Base-by-base conservation (phyloP, 345 rosid species). In the Linum trigynum region DNA sequence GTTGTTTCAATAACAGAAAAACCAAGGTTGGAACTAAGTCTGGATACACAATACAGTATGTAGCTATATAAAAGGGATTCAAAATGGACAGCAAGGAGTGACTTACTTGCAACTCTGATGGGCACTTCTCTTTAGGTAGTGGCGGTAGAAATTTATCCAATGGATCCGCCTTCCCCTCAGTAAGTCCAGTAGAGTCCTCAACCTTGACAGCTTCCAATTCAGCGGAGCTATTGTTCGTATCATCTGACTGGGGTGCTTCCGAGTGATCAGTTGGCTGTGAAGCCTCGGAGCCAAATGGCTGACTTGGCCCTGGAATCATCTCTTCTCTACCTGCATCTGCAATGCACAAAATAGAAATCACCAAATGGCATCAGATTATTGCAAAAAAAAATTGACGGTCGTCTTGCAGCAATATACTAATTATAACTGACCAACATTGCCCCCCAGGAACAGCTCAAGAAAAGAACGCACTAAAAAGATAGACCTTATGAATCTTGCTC, bases 31-130 rank as follows among this genome's bases (percentile, higher is more conserved):
- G 39, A 14, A 68, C 7, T 36, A 4, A 59, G 15, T 23, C 15
- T 23, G 15, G 4, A 23, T 3, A 59, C 9, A 8, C 39, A 58
- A n/a, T 3, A 23, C 37, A 3, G 36, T 58, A 16, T 7, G 11
- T 37, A 23, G 37, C 4, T n/a, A 58, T 23, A 7, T 2, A 15
- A 38, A 62, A 14, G 43, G 51, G 17, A 62, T 41, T 39, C n/a
- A 38, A 15, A 40, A 10, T 6, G 35, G 14, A 39, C 40, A 62
- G 7, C 40, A 7, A 39, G 15, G 39, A 48, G 61, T 51, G 50
- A 72, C 87, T 80, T 76, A 91, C 99, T 77, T 88, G 97, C 39
- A 91, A 78, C 70, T 91, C 96, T 74, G 80, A 86, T 0, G 97
- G 84, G 81, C 92, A 90, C 74, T 75, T 85, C 15, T 72, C 81